phyloP scores from a whole-genome alignment of 306 rosid genomes.

The Vicia sativa region DNA sequence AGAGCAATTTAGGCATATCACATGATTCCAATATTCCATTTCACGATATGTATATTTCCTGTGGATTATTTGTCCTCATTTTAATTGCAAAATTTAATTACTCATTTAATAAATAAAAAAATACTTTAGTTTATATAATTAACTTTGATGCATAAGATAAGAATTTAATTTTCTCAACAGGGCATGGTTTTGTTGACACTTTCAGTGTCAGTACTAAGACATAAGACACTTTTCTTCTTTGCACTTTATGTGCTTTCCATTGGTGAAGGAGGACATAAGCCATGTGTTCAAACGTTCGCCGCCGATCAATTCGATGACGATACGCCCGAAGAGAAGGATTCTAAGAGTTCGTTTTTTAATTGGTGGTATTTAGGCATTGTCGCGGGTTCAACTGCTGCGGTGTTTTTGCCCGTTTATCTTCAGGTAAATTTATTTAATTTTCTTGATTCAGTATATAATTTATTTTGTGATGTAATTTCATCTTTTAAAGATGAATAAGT shows the following conservation, averaged over 20 bases:
- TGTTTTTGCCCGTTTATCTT: slow-evolving; percentile 52
- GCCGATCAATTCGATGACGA: slow-evolving; percentile 82
- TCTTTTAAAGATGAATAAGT: too few species aligned
- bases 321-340: slow-evolving; percentile 52
- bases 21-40: slow-evolving; percentile 43
- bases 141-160: slow-evolving; percentile 18
- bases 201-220: slow-evolving; percentile 50
- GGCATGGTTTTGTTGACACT: slow-evolving; percentile 59
- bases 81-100: slow-evolving; percentile 15
- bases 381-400: slow-evolving; percentile 51
- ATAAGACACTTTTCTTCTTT: slow-evolving; percentile 43
- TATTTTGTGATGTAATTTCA: too few species aligned
- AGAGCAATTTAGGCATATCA: background rate
- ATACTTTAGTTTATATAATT: background rate
- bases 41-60: slow-evolving; percentile 39
- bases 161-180: slow-evolving; percentile 37
- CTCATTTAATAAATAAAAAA: slow-evolving; percentile 8
- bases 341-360: slow-evolving; percentile 70
- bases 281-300: slow-evolving; percentile 82
- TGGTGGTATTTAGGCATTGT: slow-evolving; percentile 81
- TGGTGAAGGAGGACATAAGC: slow-evolving; percentile 80
- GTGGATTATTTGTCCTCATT: slow-evolving; percentile 35
- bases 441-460: background rate
- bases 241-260: slow-evolving; percentile 61
- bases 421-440: slow-evolving; percentile 50